Evolutionary conservation across 2,329 filamentous ascomycete species (phyloP), one percentile per base, ranked within the genome.

Genomic region (Sclerotinia subarctica): DNA sequence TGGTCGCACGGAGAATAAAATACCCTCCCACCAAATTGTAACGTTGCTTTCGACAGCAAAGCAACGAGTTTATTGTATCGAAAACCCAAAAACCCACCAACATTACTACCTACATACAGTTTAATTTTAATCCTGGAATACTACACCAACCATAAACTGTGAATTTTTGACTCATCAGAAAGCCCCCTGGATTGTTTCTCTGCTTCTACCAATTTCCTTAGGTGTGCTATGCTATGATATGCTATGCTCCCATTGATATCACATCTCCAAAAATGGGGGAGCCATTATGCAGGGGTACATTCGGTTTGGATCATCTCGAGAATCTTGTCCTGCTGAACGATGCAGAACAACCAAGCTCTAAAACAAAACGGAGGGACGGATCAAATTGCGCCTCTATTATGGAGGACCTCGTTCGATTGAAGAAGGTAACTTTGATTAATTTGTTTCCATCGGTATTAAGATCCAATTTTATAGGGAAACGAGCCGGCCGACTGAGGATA

Each of bases 21-120:
- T 49, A 44, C 58, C 10, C 21, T 24, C 21, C 29, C 44, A 42
- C 29, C 53, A 32, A 56, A 56, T 38, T 59, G 35, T 59, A 67
- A 67, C 65, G 65, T 67, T 67, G 65, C 65, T n/a, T 67, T 24
- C 54, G 38, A 26, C 52, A 60, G 44, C 42, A 29, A 44, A 47
- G 17, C n/a, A 32, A 47, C 26, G 21, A n/a, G 21, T n/a, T 11
- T 35, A 53, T 24, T 59, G 24, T 29, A 46, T 29, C 13, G 24
- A 21, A 19, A 60, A 24, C 29, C 58, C 35, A 60, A 21, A 29
- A 60, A 24, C 29, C 58, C 35, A 60, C 8, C 11, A 17, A 24
- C 15, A 49, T 49, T 60, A 49, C 44, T 3, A 35, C 2, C 44
- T 3, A 35, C 2, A 35, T 24, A 35, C 44, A 10, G 58, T 49